A percentile compares a stretch with the other conserved stretches of the same genome.
Evolutionary conservation across 495 filamentous ascomycete genomes (phyloP).

Genomic region (Penicillium desertorum): DNA sequence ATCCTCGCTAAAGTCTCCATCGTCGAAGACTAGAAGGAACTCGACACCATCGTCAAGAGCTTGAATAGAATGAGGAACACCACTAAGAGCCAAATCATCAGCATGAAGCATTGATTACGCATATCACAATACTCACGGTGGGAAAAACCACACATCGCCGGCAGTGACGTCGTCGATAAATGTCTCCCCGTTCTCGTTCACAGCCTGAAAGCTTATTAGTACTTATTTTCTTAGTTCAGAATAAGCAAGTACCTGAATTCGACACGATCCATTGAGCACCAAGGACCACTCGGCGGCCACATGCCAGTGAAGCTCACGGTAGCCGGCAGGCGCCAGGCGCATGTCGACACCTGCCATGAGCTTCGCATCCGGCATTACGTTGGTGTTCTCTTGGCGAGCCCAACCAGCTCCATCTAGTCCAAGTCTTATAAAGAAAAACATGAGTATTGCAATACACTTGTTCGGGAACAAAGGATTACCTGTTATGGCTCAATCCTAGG

Average conservation of each 20-base stretch:
- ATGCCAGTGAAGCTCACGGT: conserved; percentile 75
- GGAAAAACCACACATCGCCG: conserved; percentile 74
- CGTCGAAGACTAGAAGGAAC: conserved; percentile 70
- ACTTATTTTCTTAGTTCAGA: neutral
- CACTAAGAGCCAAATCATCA: conserved; percentile 30
- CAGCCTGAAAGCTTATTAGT: conserved; percentile 39
- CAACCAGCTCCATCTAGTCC: conserved; percentile 61
- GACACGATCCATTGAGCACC: conserved; percentile 63
- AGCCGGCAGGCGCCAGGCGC: conserved; percentile 64
- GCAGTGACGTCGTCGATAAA: conserved; percentile 65
- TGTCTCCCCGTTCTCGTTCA: conserved; percentile 62
- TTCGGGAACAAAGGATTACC: conserved; percentile 26
- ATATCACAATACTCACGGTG: conserved; percentile 34
- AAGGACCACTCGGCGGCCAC: conserved; percentile 66
- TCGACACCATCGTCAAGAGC: conserved; percentile 63
- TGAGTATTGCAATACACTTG: conserved; percentile 4
- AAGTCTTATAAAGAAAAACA: conserved; percentile 27
- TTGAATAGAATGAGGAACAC: conserved; percentile 68
- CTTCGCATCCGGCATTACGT: conserved; percentile 61
- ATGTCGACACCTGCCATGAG: conserved; percentile 78
- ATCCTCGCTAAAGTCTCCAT: conserved; percentile 67
- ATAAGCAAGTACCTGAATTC: conserved; percentile 41
- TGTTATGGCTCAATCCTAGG: conserved; percentile 56
- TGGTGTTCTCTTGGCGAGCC: conserved; percentile 66
- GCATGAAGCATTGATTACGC: neutral